phyloP scores from a whole-genome alignment of 768 basidiomycete species.

The Pleurotus sapidus region DNA sequence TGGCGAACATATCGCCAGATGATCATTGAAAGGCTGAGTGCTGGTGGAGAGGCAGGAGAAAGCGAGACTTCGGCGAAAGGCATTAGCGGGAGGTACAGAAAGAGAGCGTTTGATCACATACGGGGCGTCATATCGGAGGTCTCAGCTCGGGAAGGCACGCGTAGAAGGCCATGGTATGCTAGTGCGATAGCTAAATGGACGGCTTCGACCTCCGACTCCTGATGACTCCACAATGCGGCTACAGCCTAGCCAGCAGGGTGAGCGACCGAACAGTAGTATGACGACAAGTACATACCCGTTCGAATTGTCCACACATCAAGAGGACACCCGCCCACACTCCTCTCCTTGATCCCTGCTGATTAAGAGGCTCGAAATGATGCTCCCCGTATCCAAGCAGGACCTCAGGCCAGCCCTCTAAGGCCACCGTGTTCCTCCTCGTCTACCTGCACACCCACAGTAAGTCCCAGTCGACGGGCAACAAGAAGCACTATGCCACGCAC shows the following conservation, averaged over 20 bases:
- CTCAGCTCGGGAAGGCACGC: constrained; percentile 78
- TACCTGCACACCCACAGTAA: constrained; percentile 36
- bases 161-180: constrained; percentile 88
- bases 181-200: constrained; percentile 92
- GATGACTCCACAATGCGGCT: constrained; percentile 84
- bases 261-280: neutral
- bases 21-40: constrained; percentile 78
- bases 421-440: constrained; percentile 84
- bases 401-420: constrained; percentile 71
- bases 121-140: constrained; percentile 82
- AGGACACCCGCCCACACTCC: constrained; percentile 83
- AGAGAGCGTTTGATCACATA: constrained; percentile 33
- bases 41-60: constrained; percentile 64
- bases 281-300: constrained; percentile 54
- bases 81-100: neutral
- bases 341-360: constrained; percentile 54
- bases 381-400: constrained; percentile 77
- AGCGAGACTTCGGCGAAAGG: constrained; percentile 51
- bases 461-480: neutral
- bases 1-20: constrained; percentile 92
- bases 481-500: constrained; percentile 30
- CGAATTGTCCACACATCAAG: constrained; percentile 92
- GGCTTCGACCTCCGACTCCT: constrained; percentile 87
- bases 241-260: constrained; percentile 60
- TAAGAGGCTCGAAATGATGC: constrained; percentile 71